Base-by-base conservation (phyloP, 1,284 basidiomycete genomes). In the Abortiporus biennis region DNA sequence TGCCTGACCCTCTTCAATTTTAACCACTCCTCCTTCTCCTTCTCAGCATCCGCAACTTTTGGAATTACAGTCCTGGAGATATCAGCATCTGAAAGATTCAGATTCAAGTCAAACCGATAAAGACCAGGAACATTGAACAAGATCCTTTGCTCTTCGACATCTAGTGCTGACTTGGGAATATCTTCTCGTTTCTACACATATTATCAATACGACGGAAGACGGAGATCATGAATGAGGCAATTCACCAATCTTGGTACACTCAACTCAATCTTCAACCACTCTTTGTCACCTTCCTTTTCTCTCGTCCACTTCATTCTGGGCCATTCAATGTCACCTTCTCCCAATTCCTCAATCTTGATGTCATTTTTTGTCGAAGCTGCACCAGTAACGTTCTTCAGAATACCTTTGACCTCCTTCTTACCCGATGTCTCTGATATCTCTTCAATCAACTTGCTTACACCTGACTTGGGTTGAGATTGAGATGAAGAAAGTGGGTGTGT, bases 111-210 rank as follows among this genome's bases (percentile, higher is more conserved):
- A 16, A 85, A 63, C 11, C 61, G 55, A 38, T 70, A 72, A 19
- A 64, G 54, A 13, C 53, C 51, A 1, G 80, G 78, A 15, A 80
- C 52, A 31, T 61, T 48, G 9, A 86, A 55, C 15, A 76, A 57
- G 24, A 86, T 45, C 9, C 79, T 68, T 16, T 73, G 67, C 1
- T 74, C 64, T 49, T 83, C 80, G 16, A 86, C 47, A 48, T 85
- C 81, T 9, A 86, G 72, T 0, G 70, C 70, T 1, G 78, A 66
- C 2, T 57, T 48, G 16, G 65, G 45, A 34, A 81, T 67, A 29
- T 64, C 50, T 17, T 61, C 51, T 39, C 53, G 70, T 4, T 71
- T 74, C 79, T 82, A 44, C n/a, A 29, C 23, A 42, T 24, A 32
- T 44, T 21, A 34, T 17, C 11, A 36, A 44, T n/a, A 43, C 15